A percentile compares a stretch with the other conserved stretches of the same genome.
Evolutionary conservation across 1,284 basidiomycete genomes (phyloP).

Genomic region (Abortiporus biennis): DNA sequence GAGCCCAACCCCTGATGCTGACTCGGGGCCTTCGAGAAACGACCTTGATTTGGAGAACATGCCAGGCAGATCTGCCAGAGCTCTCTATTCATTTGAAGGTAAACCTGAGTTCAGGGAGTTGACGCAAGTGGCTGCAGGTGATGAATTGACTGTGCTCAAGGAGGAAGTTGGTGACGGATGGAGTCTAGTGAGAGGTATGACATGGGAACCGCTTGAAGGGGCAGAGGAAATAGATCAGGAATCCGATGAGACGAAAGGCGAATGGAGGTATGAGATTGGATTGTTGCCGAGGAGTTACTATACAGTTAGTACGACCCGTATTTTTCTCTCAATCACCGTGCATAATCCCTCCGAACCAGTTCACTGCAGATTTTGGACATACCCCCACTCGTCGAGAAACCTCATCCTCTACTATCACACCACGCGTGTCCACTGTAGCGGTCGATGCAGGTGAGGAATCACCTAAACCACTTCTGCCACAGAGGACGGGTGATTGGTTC

Average conservation of each 20-base stretch:
- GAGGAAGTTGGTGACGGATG: conserved; percentile 68
- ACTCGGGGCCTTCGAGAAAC: conserved; percentile 28
- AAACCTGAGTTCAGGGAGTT: conserved; percentile 70
- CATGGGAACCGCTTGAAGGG: conserved; percentile 9
- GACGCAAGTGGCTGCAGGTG: conserved; percentile 49
- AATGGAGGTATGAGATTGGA: conserved; percentile 56
- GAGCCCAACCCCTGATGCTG: conserved; percentile 31
- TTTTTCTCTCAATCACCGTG: background rate
- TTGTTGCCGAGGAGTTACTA: conserved; percentile 69
- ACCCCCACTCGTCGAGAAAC: conserved; percentile 30
- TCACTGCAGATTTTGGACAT: conserved; percentile 37
- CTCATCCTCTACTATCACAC: conserved; percentile 45
- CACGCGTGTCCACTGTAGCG: conserved; percentile 45
- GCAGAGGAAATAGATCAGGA: conserved; percentile 9
- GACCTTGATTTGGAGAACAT: conserved; percentile 20
- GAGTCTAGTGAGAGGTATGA: conserved; percentile 50
- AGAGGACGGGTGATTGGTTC: conserved; percentile 73
- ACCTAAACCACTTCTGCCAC: conserved; percentile 49
- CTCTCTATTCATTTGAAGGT: conserved; percentile 68
- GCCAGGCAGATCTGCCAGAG: conserved; percentile 45
- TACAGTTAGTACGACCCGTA: conserved; percentile 41
- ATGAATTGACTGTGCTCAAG: conserved; percentile 57
- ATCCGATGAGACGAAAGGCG: too few species aligned
- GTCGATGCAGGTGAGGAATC: conserved; percentile 24
- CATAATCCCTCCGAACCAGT: conserved; percentile 62